Conservation (phyloP, 2,329 filamentous ascomycete species). For the Phyllosticta paracitricarpa region DNA sequence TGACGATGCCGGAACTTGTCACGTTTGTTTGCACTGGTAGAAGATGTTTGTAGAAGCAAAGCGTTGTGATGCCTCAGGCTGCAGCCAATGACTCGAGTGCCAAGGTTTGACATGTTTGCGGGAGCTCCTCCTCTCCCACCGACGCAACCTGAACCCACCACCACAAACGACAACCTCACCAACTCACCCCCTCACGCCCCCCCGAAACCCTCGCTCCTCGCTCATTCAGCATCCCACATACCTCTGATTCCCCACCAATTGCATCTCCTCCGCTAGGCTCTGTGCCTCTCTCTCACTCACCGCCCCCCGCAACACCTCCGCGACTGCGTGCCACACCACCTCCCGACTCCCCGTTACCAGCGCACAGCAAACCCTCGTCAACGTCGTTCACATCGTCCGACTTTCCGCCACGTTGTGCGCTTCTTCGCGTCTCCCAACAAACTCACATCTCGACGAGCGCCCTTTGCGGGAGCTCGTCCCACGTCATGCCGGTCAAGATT, state of each 20-base stretch:
- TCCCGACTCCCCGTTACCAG: slow-evolving; percentile 4
- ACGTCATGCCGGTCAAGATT: slow-evolving; percentile 12
- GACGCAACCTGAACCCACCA: slow-evolving; percentile 4
- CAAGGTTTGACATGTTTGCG: neutral
- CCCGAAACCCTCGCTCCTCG: neutral
- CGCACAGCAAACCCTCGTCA: neutral
- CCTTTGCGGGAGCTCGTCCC: slow-evolving; percentile 1
- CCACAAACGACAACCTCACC: slow-evolving; percentile 2
- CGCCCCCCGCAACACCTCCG: slow-evolving; percentile 9
- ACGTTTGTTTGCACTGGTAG: neutral
- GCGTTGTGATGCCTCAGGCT: neutral
- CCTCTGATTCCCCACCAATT: slow-evolving; percentile 1
- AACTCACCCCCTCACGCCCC: slow-evolving; percentile 7
- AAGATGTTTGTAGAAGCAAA: neutral
- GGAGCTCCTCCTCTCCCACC: neutral
- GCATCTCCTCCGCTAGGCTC: neutral
- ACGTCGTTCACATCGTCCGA: neutral
- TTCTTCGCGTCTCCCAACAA: slow-evolving; percentile 1
- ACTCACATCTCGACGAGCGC: neutral
- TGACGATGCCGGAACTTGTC: neutral
- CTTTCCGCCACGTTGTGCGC: neutral
- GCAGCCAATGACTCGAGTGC: neutral
- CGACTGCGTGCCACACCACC: slow-evolving; percentile 7
- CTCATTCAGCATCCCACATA: neutral
- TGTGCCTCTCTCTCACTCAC: slow-evolving; percentile 7